Evolutionary conservation across 75 land plant genomes (phyloP), one percentile per base, ranked within the genome.

Genomic region (Pseudotsuga menziesii): DNA sequence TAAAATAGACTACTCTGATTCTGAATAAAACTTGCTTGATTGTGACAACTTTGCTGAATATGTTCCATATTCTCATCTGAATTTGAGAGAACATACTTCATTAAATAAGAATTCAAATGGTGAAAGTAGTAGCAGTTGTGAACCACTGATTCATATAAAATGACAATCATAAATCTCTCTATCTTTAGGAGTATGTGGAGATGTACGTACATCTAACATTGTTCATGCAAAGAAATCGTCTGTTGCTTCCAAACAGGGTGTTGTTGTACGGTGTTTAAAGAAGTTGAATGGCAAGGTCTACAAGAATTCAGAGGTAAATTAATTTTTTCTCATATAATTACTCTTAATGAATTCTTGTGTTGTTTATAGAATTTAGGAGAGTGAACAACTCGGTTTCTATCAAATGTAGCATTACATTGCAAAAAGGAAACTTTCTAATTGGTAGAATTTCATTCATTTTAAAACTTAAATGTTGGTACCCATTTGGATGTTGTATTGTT

Each of bases 1-100:
- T 9, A 12, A 56, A 52, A 61, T 75, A 26, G 78, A 82, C 55
- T 83, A 80, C 32, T 57, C 78, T 5, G 80, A 39, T 78, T 60
- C 80, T 8, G 57, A 54, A 4, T 55, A 62, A 39, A 78, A 44
- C 55, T 17, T 39, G 15, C 75, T 79, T 26, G 19, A 17, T 0
- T 39, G 61, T 52, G 58, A 57, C 59, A 79, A 81, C 27, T 75
- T 78, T n/a, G 82, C 80, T 79, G 32, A 1, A 1, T 0, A 29
- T 29, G 32, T 29, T 29, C 32, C 32, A 29, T 29, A 29, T 29
- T 29, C 32, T 29, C 32, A 29, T 29, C 1, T 29, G 32, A 1
- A 29, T 1, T 29, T 29, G 32, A 1, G 32, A 29, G 32, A 29
- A 29, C 32, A 29, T 29, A 29, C 32, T 29, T 29, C 32, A 29